These are phyloP conservation scores for Leccinum pallidistipes DNA, from an alignment of 1,284 basidiomycete species.

Conservation along the genomic window DNA sequence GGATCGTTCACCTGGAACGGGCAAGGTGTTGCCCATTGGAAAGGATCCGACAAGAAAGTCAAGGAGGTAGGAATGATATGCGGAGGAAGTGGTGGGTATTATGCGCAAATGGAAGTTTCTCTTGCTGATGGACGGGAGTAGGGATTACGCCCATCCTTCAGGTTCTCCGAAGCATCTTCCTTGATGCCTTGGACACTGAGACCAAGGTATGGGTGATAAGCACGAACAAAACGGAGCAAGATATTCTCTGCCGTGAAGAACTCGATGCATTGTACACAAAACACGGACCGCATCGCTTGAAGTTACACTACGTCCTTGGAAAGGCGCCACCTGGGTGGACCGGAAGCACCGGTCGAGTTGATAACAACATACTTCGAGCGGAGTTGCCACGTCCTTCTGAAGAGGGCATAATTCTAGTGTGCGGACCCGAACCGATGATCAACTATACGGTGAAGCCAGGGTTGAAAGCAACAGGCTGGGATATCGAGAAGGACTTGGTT, in stretches of 20 bases:
- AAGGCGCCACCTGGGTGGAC: slow-evolving; percentile 40
- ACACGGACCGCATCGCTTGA: slow-evolving; percentile 40
- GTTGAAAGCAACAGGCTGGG: neutral
- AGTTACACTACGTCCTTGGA: slow-evolving; percentile 49
- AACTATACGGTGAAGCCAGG: slow-evolving; percentile 32
- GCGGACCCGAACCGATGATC: slow-evolving; percentile 53
- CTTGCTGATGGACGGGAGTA: slow-evolving; percentile 11
- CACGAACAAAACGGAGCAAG: slow-evolving; percentile 50
- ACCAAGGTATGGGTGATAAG: slow-evolving; percentile 54
- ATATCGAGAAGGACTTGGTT: slow-evolving; percentile 26
- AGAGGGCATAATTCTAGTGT: slow-evolving; percentile 49
- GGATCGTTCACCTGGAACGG: slow-evolving; percentile 55
- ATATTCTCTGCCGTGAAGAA: slow-evolving; percentile 55
- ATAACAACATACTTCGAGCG: slow-evolving; percentile 38
- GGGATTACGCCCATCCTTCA: slow-evolving; percentile 65
- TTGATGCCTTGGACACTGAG: slow-evolving; percentile 39
- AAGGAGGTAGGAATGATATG: slow-evolving; percentile 58
- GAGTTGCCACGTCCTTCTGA: slow-evolving; percentile 43
- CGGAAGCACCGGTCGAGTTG: slow-evolving; percentile 46
- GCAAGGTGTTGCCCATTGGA: slow-evolving; percentile 37
- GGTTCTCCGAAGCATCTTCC: slow-evolving; percentile 51
- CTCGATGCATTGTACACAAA: slow-evolving; percentile 43
- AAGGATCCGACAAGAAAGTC: slow-evolving; percentile 39
- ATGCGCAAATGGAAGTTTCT: neutral
- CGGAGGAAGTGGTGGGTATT: slow-evolving; percentile 50